A percentile compares a stretch with the other conserved stretches of the same genome.
These are phyloP conservation scores for Pyrenochaeta sp. DNA, from an alignment of 2,329 filamentous ascomycete species.

Conservation along the genomic window DNA sequence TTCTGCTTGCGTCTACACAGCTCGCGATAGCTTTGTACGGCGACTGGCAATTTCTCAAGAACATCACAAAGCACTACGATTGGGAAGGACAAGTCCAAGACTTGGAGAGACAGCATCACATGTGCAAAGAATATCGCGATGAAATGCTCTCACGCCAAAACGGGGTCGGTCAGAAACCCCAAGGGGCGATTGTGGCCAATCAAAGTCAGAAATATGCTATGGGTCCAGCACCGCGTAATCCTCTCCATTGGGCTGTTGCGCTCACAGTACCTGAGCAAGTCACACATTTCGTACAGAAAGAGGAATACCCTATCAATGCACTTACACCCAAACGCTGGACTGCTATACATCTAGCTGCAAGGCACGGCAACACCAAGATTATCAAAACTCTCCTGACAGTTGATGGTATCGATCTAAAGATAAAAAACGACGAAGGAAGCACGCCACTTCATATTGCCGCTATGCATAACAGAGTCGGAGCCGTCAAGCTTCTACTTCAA, in stretches of 20 bases:
- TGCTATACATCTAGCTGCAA: constrained; percentile 24
- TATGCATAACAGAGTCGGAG: constrained; percentile 10
- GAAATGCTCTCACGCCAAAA: constrained; percentile 16
- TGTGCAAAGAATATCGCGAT: constrained; percentile 9
- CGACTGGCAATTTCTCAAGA: constrained; percentile 21
- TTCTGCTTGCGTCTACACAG: constrained; percentile 23
- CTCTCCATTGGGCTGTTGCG: constrained; percentile 27
- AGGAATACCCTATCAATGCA: constrained; percentile 29
- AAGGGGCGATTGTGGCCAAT: not conserved
- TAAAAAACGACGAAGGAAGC: constrained; percentile 23
- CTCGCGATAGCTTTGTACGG: constrained; percentile 18
- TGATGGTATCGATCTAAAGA: constrained; percentile 16
- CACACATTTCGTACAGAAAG: constrained; percentile 15
- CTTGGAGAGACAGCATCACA: constrained; percentile 10
- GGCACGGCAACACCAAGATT: constrained; percentile 20
- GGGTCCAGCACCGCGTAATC: constrained; percentile 24
- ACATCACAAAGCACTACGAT: constrained; percentile 21
- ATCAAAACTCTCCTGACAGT: constrained; percentile 21
- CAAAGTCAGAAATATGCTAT: constrained; percentile 7
- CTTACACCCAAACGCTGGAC: constrained; percentile 25
- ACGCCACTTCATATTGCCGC: constrained; percentile 26
- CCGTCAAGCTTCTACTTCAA: constrained; percentile 16
- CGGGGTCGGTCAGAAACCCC: not conserved
- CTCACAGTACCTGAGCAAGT: constrained; percentile 19
- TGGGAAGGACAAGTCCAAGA: constrained; percentile 25